These are phyloP conservation scores for Eucalyptus cladocalyx DNA, from an alignment of 345 rosid species.

Conservation along the genomic window DNA sequence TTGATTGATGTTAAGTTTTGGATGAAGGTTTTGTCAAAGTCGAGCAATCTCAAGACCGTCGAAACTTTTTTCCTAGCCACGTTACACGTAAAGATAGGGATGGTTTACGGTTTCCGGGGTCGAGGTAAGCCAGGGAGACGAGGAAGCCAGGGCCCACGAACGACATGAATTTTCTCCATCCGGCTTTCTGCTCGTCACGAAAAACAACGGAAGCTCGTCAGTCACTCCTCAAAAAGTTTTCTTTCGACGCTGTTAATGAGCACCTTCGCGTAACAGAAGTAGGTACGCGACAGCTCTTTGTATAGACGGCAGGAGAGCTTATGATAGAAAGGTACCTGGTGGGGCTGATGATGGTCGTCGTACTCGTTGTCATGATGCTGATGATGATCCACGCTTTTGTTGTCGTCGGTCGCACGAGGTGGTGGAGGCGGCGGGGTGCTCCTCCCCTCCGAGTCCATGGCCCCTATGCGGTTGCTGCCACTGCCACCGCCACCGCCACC, in stretches of 20 bases:
- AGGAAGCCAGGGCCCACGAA: conserved; percentile 16
- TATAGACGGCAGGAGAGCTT: not conserved
- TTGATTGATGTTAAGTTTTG: not conserved
- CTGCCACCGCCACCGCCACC: not conserved
- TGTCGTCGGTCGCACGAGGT: not conserved
- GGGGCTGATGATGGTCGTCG: not conserved
- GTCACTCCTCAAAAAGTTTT: not conserved
- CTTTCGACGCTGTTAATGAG: not conserved
- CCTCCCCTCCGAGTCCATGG: conserved; percentile 4
- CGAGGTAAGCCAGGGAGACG: conserved; percentile 18
- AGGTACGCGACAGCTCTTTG: not conserved
- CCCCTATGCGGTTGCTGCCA: conserved; percentile 27
- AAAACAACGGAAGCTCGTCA: not conserved
- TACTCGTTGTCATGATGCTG: not conserved
- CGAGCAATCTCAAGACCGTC: not conserved
- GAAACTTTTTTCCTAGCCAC: not conserved
- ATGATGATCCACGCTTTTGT: not conserved
- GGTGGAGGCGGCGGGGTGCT: not conserved
- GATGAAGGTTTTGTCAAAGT: not conserved
- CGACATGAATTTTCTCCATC: conserved; percentile 10
- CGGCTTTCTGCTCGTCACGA: not conserved
- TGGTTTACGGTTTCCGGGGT: conserved; percentile 11
- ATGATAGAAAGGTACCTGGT: not conserved
- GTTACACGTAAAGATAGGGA: not conserved
- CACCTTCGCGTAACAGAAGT: not conserved